A percentile compares a stretch with the other conserved stretches of the same genome.
Evolutionary conservation across 257 asterid species (phyloP).

Genomic region (Lycium barbarum): DNA sequence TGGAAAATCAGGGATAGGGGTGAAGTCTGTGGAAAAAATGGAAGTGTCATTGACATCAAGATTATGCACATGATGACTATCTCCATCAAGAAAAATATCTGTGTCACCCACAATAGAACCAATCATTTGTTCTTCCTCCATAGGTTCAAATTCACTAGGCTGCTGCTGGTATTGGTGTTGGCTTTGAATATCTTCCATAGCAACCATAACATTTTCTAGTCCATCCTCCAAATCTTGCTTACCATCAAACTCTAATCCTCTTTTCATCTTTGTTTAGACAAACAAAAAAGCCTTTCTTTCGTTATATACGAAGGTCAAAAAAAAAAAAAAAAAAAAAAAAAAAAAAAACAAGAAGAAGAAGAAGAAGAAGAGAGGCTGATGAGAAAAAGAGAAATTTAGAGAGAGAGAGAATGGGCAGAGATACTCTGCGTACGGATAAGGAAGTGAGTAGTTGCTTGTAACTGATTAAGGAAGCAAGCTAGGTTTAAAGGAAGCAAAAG

Average conservation of each 20-base stretch:
- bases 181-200: slow-evolving; percentile 25
- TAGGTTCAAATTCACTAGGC: slow-evolving; percentile 37
- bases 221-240: slow-evolving; percentile 40
- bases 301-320: background rate
- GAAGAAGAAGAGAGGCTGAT: no score
- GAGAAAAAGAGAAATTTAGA: no score
- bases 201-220: slow-evolving; percentile 21
- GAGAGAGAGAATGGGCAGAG: no score
- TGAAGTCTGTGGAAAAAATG: slow-evolving; percentile 69
- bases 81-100: slow-evolving; percentile 57
- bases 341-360: no score
- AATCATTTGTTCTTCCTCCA: slow-evolving; percentile 42
- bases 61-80: background rate
- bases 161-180: background rate
- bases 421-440: slow-evolving; percentile 45
- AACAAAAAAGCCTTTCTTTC: background rate
- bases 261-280: slow-evolving; percentile 11
- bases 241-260: background rate
- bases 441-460: slow-evolving; percentile 41
- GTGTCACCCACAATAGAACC: slow-evolving; percentile 27
- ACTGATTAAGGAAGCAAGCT: slow-evolving; percentile 65
- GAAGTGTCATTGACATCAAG: slow-evolving; percentile 55
- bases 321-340: no score
- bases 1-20: slow-evolving; percentile 76
- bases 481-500: slow-evolving; percentile 32